Evolutionary conservation across 441 rosid species (phyloP).

Genomic region (Aquilaria agallochum): DNA sequence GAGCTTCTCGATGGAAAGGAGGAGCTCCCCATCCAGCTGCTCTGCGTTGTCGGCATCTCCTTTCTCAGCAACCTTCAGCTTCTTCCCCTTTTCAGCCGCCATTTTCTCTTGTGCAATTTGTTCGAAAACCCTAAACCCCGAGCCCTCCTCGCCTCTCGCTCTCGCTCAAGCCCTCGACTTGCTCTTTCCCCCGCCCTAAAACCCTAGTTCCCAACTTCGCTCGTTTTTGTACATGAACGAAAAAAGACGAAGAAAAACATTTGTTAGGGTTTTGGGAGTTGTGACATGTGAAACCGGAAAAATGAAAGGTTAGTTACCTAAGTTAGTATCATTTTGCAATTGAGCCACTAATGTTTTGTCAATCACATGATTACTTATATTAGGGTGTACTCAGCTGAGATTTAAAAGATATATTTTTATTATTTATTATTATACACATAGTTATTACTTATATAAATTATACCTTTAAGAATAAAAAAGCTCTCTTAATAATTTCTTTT

Average conservation of each 20-base stretch:
- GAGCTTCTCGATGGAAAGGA: constrained; percentile 85
- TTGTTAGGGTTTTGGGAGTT: constrained; percentile 72
- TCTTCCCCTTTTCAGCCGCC: constrained; percentile 85
- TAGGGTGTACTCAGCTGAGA: too few relatives aligned
- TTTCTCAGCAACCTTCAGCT: constrained; percentile 59
- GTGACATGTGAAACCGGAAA: too few relatives aligned
- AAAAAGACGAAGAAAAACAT: constrained; percentile 15
- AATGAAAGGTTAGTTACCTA: too few relatives aligned
- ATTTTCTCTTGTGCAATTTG: constrained; percentile 21
- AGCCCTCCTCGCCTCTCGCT: not conserved
- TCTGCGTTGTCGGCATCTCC: constrained; percentile 61
- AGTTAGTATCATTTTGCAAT: too few relatives aligned
- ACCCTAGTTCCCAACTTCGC: constrained; percentile 32
- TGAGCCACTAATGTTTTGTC: too few relatives aligned
- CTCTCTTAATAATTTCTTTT: too few relatives aligned
- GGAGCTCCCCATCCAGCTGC: constrained; percentile 71
- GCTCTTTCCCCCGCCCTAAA: constrained; percentile 29
- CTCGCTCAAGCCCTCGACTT: not conserved
- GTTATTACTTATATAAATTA: too few relatives aligned
- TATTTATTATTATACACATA: too few relatives aligned
- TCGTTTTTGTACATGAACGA: constrained; percentile 13
- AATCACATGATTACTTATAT: too few relatives aligned
- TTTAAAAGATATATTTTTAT: too few relatives aligned
- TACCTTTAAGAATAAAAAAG: too few relatives aligned
- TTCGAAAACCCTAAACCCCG: constrained; percentile 16